Evolutionary conservation across 179 eudicot genomes (phyloP).

Genomic region (Sideroxylon spinosum): DNA sequence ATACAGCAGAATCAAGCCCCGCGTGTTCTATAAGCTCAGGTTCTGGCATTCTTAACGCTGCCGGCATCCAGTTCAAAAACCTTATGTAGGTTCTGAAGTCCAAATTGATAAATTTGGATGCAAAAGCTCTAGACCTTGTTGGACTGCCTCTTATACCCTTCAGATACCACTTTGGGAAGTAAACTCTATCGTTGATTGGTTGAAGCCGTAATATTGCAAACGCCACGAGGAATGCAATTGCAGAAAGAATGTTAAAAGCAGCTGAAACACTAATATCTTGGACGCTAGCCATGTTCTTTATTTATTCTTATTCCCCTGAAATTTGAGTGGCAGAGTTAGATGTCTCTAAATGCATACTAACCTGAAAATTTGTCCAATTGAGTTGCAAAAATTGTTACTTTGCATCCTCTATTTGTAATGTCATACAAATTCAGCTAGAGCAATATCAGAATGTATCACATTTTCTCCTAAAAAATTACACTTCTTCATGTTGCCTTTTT

Average conservation of each 20-base stretch:
- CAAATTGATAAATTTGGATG: slow-evolving; percentile 52
- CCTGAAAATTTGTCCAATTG: not conserved
- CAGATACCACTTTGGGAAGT: slow-evolving; percentile 85
- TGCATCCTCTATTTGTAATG: not conserved
- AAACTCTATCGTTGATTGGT: slow-evolving; percentile 81
- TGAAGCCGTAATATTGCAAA: slow-evolving; percentile 84
- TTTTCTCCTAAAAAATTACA: not conserved
- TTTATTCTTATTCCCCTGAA: slow-evolving; percentile 15
- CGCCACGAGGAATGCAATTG: slow-evolving; percentile 60
- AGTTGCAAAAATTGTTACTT: not conserved
- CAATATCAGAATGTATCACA: not conserved
- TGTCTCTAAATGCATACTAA: not conserved
- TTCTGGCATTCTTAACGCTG: slow-evolving; percentile 93
- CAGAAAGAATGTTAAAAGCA: slow-evolving; percentile 57
- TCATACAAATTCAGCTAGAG: not conserved
- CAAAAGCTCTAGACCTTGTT: slow-evolving; percentile 31
- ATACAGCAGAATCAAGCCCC: slow-evolving; percentile 91
- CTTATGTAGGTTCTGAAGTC: slow-evolving; percentile 61
- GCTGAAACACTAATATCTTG: slow-evolving; percentile 62
- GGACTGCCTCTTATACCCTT: slow-evolving; percentile 74
- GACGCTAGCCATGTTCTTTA: slow-evolving; percentile 55
- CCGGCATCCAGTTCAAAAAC: slow-evolving; percentile 94
- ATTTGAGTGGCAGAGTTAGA: slow-evolving; percentile 3
- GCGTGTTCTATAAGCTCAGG: slow-evolving; percentile 94
- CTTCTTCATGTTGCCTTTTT: slow-evolving; percentile 1